A percentile compares a stretch with the other conserved stretches of the same genome.
phyloP scores from a whole-genome alignment of 2,329 filamentous ascomycete species.

The Pseudocercospora cruenta region DNA sequence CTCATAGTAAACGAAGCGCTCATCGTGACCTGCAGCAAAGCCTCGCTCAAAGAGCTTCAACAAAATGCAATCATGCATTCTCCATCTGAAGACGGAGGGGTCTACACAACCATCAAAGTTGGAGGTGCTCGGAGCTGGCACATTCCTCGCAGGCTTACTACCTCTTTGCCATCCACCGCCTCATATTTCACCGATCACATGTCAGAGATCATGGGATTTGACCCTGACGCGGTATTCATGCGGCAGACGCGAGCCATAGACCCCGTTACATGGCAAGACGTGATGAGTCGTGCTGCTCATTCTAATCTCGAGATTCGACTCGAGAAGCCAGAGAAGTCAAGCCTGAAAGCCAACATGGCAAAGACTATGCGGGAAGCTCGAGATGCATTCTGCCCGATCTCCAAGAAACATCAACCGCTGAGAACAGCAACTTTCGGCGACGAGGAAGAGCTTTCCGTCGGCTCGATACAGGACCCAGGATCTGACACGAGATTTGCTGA shows the following conservation, averaged over 20 bases:
- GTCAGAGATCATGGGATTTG: conserved; percentile 2
- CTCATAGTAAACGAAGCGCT: conserved; percentile 18
- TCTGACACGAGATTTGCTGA: background rate
- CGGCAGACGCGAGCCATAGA: conserved; percentile 2
- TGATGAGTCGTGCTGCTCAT: background rate
- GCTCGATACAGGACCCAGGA: background rate
- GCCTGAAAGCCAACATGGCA: background rate
- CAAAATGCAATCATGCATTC: background rate
- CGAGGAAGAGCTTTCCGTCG: background rate
- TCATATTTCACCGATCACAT: conserved; percentile 15
- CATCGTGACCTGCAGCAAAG: conserved; percentile 20
- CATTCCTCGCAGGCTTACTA: background rate
- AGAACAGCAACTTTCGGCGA: background rate
- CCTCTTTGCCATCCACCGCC: conserved; percentile 5
- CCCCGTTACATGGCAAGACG: background rate
- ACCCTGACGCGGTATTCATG: conserved; percentile 7
- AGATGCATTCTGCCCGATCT: background rate
- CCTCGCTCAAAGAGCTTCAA: conserved; percentile 4
- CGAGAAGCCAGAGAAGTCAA: background rate
- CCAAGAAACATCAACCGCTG: background rate
- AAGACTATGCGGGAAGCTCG: background rate
- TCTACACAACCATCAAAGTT: background rate
- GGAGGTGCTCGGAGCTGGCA: conserved; percentile 13
- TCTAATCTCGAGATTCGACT: background rate
- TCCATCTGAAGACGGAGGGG: background rate